Evolutionary conservation across 163 green algal species (phyloP), one percentile per base, ranked within the genome.

Genomic region (Trebouxia gelatinosa): DNA sequence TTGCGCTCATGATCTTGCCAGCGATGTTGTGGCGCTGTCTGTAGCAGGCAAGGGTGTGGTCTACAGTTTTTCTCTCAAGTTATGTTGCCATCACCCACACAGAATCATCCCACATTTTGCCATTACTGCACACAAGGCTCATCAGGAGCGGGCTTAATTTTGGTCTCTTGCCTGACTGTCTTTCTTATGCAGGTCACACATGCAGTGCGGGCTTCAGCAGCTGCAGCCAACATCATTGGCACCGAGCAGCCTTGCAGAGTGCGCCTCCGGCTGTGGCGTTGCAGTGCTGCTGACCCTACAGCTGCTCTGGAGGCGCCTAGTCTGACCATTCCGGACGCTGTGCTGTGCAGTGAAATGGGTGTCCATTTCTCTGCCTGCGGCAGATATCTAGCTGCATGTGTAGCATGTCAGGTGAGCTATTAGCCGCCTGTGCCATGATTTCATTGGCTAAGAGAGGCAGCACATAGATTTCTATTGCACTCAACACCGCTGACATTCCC

Each of bases 311-410:
- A 77, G 51, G 68, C 51, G n/a, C 75, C 86, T 66, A 79, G 76
- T 43, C 76, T 97, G 43, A 80, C 84, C 32, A 91, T 97, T 39
- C 76, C 82, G 0, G 86, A 95, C 54, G 89, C 91, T 0, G 92
- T 97, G 78, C 87, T 97, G 38, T 97, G 91, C 87, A 93, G 84
- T 68, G 94, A 98, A 85, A 98, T 98, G 94, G 94, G 94, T 19
- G 88, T 95, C 17, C 89, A 97, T 80, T 96, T 98, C 79, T 93
- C 85, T 17, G 87, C 91, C 13, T 96, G 91, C 80, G 94, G 94
- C 34, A 83, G 88, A 39, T 92, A 86, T 57, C 81, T 98, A 50
- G 94, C 91, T 29, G 77, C 54, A 31, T 85, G 81, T 51, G 51
- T 80, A n/a, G 75, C 80, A 32, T 79, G 68, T 48, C 75, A 75